These are phyloP conservation scores for Phytophthora cactorum DNA, from an alignment of 352 stramenopile species.

Conservation along the genomic window DNA sequence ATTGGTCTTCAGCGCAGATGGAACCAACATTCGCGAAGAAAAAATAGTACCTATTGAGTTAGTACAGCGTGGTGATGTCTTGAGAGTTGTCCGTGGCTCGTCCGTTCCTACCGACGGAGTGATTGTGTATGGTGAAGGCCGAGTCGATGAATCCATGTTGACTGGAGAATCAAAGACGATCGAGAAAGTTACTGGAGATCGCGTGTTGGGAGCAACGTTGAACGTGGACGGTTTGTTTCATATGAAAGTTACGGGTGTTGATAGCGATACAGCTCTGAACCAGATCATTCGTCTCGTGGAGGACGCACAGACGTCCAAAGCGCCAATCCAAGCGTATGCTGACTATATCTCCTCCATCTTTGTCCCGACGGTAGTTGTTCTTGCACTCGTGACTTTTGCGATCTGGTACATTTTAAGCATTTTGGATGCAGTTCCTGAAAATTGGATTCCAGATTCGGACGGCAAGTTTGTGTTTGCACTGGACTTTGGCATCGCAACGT, in stretches of 20 bases:
- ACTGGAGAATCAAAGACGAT: slow-evolving; percentile 94
- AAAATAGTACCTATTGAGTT: slow-evolving; percentile 80
- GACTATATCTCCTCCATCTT: slow-evolving; percentile 96
- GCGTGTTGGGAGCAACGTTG: slow-evolving; percentile 88
- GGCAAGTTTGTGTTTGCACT: slow-evolving; percentile 93
- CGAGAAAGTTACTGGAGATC: slow-evolving; percentile 86
- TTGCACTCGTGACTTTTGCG: slow-evolving; percentile 94
- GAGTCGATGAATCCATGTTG: slow-evolving; percentile 94
- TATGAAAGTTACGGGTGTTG: slow-evolving; percentile 92
- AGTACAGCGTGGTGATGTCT: slow-evolving; percentile 90
- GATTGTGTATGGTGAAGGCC: slow-evolving; percentile 88
- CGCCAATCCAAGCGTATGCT: slow-evolving; percentile 96
- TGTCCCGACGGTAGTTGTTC: slow-evolving; percentile 91
- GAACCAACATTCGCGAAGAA: slow-evolving; percentile 57
- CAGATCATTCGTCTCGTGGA: slow-evolving; percentile 99
- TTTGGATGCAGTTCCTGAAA: slow-evolving; percentile 55
- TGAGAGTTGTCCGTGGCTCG: slow-evolving; percentile 92
- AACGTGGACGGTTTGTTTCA: slow-evolving; percentile 91
- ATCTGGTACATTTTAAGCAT: slow-evolving; percentile 91
- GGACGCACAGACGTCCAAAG: slow-evolving; percentile 96
- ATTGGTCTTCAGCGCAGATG: slow-evolving; percentile 68
- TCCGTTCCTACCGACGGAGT: slow-evolving; percentile 93
- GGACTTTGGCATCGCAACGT: slow-evolving; percentile 95
- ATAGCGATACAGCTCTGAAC: slow-evolving; percentile 91
- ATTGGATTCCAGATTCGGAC: slow-evolving; percentile 67